Conservation (phyloP, 345 rosid species). For the Gossypium thurberi region DNA sequence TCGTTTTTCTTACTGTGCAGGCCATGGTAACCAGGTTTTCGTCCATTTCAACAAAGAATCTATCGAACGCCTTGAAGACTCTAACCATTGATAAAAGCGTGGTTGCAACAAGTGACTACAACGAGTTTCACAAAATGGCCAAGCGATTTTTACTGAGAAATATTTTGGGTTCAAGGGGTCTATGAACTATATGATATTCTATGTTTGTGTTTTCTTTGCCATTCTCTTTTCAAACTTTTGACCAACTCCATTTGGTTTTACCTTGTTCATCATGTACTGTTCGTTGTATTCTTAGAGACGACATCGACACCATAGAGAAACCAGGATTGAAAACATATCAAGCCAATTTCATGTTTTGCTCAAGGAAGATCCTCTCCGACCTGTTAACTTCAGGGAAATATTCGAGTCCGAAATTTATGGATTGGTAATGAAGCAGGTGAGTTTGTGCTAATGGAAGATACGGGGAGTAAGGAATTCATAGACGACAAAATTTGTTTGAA, state of each 20-base stretch:
- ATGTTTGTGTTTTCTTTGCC: too few species aligned
- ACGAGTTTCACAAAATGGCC: constrained; percentile 60
- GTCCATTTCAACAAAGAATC: constrained; percentile 70
- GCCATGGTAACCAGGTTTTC: constrained; percentile 79
- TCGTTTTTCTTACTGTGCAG: constrained; percentile 20
- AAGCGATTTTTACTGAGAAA: constrained; percentile 51
- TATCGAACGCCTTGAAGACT: constrained; percentile 59
- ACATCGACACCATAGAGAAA: constrained; percentile 48
- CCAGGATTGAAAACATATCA: constrained; percentile 43
- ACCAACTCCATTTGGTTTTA: background rate
- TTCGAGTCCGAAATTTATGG: constrained; percentile 70
- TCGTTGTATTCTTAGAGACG: constrained; percentile 20
- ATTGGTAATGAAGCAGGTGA: constrained; percentile 43
- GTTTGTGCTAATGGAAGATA: too few species aligned
- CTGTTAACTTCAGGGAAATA: constrained; percentile 65
- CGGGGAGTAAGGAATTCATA: too few species aligned
- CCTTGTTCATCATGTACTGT: background rate
- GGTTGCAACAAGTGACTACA: constrained; percentile 87
- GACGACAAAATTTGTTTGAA: too few species aligned
- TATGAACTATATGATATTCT: too few species aligned
- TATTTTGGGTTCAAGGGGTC: constrained; percentile 36
- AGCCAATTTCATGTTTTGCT: constrained; percentile 35
- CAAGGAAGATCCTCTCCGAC: constrained; percentile 28
- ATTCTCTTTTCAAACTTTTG: too few species aligned
- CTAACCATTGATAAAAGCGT: constrained; percentile 62